Percentiles rank a stretch among this genome's conserved stretches.
These are phyloP conservation scores for Triangularia setosa DNA, from an alignment of 2,329 filamentous ascomycete genomes.

Conservation along the genomic window DNA sequence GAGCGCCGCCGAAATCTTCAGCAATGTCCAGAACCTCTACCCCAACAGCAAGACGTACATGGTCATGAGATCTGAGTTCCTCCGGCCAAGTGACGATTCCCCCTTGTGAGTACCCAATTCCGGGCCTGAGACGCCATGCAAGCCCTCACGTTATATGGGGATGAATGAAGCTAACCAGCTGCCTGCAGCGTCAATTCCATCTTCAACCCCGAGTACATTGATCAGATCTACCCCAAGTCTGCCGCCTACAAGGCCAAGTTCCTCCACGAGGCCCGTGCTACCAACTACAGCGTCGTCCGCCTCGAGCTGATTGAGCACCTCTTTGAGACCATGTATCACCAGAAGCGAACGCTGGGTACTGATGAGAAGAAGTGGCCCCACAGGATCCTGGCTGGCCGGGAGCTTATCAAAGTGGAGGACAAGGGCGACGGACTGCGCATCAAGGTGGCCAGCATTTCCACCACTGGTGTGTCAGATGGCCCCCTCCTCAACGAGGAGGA, in stretches of 20 bases:
- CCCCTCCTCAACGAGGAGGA: conserved; percentile 48
- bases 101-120: conserved; percentile 70
- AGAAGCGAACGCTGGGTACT: conserved; percentile 64
- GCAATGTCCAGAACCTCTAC: conserved; percentile 77
- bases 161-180: not conserved
- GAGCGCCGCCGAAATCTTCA: conserved; percentile 92
- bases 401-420: conserved; percentile 60
- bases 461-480: conserved; percentile 30
- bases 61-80: conserved; percentile 75
- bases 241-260: conserved; percentile 56
- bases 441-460: conserved; percentile 49
- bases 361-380: conserved; percentile 77
- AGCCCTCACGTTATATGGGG: not conserved
- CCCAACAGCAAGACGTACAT: conserved; percentile 75
- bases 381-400: conserved; percentile 68
- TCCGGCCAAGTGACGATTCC: conserved; percentile 90
- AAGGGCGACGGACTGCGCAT: conserved; percentile 51
- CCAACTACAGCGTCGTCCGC: conserved; percentile 93
- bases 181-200: conserved; percentile 78
- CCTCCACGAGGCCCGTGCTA: conserved; percentile 69
- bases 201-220: conserved; percentile 84
- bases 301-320: conserved; percentile 85
- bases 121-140: not conserved
- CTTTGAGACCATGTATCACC: conserved; percentile 83
- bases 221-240: conserved; percentile 68